These are phyloP conservation scores for Psilocybe sp. DNA, from an alignment of 768 basidiomycete species.

Conservation along the genomic window DNA sequence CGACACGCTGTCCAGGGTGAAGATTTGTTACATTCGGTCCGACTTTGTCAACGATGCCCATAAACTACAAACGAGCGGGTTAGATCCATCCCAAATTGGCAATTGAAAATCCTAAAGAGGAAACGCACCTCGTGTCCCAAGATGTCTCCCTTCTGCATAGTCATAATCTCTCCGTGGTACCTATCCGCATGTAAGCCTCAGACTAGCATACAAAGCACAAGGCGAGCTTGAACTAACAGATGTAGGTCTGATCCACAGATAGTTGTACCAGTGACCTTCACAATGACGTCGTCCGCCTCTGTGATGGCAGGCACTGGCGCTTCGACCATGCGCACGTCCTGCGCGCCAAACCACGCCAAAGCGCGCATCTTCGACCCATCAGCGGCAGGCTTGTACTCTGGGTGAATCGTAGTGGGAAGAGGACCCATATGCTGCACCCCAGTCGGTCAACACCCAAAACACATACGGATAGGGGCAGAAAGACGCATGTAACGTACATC, in stretches of 20 bases:
- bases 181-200: no score
- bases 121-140: slow-evolving; percentile 63
- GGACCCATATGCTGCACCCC: slow-evolving; percentile 25
- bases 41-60: slow-evolving; percentile 66
- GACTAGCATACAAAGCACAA: not conserved
- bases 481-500: slow-evolving; percentile 14
- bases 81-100: no score
- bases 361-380: slow-evolving; percentile 66
- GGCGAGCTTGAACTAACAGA: slow-evolving; percentile 26
- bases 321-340: slow-evolving; percentile 42
- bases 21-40: slow-evolving; percentile 64
- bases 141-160: slow-evolving; percentile 71
- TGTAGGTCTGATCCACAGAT: slow-evolving; percentile 71
- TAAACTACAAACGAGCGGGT: no score
- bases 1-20: slow-evolving; percentile 65
- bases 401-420: slow-evolving; percentile 35
- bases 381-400: slow-evolving; percentile 43
- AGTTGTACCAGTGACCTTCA: slow-evolving; percentile 75
- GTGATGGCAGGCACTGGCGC: slow-evolving; percentile 53
- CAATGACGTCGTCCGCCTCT: slow-evolving; percentile 71
- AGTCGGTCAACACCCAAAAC: slow-evolving; percentile 18
- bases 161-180: slow-evolving; percentile 66
- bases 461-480: not conserved
- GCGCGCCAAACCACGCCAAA: slow-evolving; percentile 62
- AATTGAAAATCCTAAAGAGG: not conserved